phyloP scores from a whole-genome alignment of 176 grass and related monocot species.

The Poa pratensis region DNA sequence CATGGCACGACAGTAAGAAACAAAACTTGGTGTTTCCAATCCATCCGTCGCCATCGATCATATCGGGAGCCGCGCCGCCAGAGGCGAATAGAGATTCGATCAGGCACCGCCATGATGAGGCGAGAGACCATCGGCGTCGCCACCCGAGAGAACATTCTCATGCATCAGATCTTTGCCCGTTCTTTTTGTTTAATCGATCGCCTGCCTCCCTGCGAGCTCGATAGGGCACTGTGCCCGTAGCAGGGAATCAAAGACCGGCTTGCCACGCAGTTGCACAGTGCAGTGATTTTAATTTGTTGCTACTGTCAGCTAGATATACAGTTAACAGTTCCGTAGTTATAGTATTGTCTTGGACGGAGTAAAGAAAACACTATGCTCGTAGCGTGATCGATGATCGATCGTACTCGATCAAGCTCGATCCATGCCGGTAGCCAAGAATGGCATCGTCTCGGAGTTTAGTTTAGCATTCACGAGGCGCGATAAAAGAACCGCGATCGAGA shows the following conservation, averaged over 20 bases:
- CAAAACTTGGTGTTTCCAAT: constrained; percentile 51
- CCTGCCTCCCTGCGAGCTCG: neutral
- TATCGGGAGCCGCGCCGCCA: constrained; percentile 36
- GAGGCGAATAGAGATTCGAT: constrained; percentile 40
- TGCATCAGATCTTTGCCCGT: constrained; percentile 56
- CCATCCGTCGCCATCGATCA: constrained; percentile 27
- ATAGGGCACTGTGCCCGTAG: neutral
- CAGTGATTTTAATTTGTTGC: neutral
- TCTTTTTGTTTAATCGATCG: constrained; percentile 64
- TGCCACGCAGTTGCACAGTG: neutral
- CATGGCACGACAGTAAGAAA: constrained; percentile 33
- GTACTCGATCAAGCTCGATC: constrained; percentile 5
- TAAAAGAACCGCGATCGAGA: constrained; percentile 49
- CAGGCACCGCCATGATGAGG: constrained; percentile 42
- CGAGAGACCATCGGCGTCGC: neutral
- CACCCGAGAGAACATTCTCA: constrained; percentile 62
- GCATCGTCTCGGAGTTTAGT: neutral
- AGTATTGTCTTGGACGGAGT: constrained; percentile 34
- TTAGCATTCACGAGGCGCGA: constrained; percentile 22
- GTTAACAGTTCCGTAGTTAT: neutral
- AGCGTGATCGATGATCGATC: constrained; percentile 31
- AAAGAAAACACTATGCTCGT: constrained; percentile 21
- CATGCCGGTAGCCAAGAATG: constrained; percentile 31
- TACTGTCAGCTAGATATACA: neutral
- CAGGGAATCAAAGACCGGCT: constrained; percentile 49